A percentile compares a stretch with the other conserved stretches of the same genome.
Conservation (phyloP, 2,329 filamentous ascomycete species). For the Aspergillus jensenii region DNA sequence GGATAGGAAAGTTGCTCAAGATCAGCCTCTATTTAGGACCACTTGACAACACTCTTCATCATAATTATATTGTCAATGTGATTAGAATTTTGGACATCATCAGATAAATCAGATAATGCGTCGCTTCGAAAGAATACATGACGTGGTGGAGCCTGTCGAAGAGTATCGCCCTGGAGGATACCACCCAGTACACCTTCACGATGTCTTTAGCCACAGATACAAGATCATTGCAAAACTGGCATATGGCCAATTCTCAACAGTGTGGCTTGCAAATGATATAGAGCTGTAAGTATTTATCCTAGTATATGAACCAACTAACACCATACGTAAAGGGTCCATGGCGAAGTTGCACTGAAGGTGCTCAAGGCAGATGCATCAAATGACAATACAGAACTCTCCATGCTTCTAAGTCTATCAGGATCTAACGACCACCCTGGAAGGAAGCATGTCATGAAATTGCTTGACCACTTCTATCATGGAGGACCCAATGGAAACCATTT, state of each 20-base stretch:
- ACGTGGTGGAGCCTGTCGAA: constrained; percentile 24
- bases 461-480: neutral
- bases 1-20: constrained; percentile 4
- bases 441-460: constrained; percentile 11
- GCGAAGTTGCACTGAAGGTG: constrained; percentile 24
- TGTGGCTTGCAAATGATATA: constrained; percentile 24
- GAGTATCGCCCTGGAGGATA: constrained; percentile 27
- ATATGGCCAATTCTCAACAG: constrained; percentile 24
- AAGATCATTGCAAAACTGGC: constrained; percentile 20
- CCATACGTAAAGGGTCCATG: neutral
- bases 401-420: constrained; percentile 17
- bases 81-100: too few relatives aligned
- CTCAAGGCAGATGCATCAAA: constrained; percentile 24
- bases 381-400: constrained; percentile 20
- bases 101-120: constrained; percentile 4
- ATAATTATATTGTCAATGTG: too few relatives aligned
- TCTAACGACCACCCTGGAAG: constrained; percentile 17
- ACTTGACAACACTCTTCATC: too few relatives aligned
- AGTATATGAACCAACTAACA: neutral
- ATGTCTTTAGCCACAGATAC: constrained; percentile 22
- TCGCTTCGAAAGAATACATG: constrained; percentile 22
- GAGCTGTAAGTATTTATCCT: constrained; percentile 1
- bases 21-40: neutral
- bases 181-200: constrained; percentile 25
- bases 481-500: constrained; percentile 8